phyloP scores from a whole-genome alignment of 2,329 filamentous ascomycete species.

The Plectosphaerella sp. region DNA sequence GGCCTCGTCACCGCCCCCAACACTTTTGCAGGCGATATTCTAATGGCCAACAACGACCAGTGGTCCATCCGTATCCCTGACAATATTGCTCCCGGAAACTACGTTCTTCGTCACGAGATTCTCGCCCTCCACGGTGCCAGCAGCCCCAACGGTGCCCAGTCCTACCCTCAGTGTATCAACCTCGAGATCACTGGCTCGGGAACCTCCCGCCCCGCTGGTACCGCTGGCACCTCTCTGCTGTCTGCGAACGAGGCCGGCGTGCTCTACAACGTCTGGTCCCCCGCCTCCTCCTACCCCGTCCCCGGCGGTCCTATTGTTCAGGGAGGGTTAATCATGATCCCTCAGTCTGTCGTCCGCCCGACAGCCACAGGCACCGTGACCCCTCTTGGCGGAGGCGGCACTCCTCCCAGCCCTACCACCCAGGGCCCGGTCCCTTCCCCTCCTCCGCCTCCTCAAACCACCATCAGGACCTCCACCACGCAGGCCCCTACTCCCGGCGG shows the following conservation, averaged over 20 bases:
- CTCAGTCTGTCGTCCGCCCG: conserved; percentile 10
- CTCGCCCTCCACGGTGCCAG: conserved; percentile 47
- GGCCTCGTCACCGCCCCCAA: conserved; percentile 22
- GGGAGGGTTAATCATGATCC: conserved; percentile 13
- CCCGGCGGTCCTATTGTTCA: conserved; percentile 23
- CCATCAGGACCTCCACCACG: not conserved
- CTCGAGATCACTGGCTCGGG: conserved; percentile 48
- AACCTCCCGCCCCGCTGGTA: conserved; percentile 39
- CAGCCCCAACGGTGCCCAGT: conserved; percentile 37
- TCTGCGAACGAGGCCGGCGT: conserved; percentile 48
- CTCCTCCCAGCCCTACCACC: not conserved
- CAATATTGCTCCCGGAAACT: conserved; percentile 43
- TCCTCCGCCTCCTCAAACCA: not conserved
- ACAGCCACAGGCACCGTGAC: conserved; percentile 14
- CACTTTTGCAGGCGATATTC: conserved; percentile 35
- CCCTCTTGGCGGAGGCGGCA: conserved; percentile 3
- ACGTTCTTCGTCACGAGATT: conserved; percentile 51
- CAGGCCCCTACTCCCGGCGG: conserved; percentile 6
- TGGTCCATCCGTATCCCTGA: conserved; percentile 46
- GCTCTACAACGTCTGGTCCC: conserved; percentile 47
- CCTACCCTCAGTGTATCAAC: conserved; percentile 51
- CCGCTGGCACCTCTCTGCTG: conserved; percentile 48
- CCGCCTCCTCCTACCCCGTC: conserved; percentile 16
- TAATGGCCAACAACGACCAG: conserved; percentile 46
- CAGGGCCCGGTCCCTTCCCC: not conserved